Conservation (phyloP, 192 early-diverging fungal species). For the Mortierella antarctica region DNA sequence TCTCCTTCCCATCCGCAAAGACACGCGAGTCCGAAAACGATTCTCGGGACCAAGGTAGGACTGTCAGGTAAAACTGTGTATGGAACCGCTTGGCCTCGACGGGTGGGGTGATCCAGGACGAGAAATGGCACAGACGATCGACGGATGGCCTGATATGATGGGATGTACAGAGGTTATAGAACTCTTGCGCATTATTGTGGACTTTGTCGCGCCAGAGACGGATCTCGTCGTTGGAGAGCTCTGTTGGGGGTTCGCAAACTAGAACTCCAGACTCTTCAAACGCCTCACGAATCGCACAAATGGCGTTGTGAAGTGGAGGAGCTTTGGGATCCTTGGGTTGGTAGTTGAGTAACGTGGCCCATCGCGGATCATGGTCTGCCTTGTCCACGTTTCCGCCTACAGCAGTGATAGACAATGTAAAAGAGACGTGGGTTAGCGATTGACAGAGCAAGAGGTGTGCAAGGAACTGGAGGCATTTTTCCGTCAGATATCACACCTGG, state of each 20-base stretch:
- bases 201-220: slow-evolving; percentile 60
- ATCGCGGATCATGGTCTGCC: slow-evolving; percentile 43
- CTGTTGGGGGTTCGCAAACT: slow-evolving; percentile 56
- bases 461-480: not conserved
- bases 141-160: slow-evolving; percentile 58
- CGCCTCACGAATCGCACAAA: slow-evolving; percentile 82
- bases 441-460: not conserved
- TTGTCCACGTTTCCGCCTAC: slow-evolving; percentile 43
- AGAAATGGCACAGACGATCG: slow-evolving; percentile 64
- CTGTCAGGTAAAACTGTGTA: slow-evolving; percentile 75
- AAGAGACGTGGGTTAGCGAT: not conserved
- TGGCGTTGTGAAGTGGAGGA: slow-evolving; percentile 54
- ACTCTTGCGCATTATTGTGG: slow-evolving; percentile 61
- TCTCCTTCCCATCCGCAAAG: slow-evolving; percentile 71
- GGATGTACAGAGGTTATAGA: slow-evolving; percentile 59
- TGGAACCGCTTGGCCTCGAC: slow-evolving; percentile 68
- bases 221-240: slow-evolving; percentile 27
- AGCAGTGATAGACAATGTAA: slow-evolving; percentile 20
- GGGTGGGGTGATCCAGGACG: slow-evolving; percentile 75
- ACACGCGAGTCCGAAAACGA: slow-evolving; percentile 33
- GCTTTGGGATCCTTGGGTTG: slow-evolving; percentile 11
- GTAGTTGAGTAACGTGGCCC: slow-evolving; percentile 36
- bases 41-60: slow-evolving; percentile 57
- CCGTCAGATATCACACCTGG: slow-evolving; percentile 43
- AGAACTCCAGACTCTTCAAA: slow-evolving; percentile 84